Base-by-base conservation (phyloP, 306 rosid genomes). In the Corylus americana region DNA sequence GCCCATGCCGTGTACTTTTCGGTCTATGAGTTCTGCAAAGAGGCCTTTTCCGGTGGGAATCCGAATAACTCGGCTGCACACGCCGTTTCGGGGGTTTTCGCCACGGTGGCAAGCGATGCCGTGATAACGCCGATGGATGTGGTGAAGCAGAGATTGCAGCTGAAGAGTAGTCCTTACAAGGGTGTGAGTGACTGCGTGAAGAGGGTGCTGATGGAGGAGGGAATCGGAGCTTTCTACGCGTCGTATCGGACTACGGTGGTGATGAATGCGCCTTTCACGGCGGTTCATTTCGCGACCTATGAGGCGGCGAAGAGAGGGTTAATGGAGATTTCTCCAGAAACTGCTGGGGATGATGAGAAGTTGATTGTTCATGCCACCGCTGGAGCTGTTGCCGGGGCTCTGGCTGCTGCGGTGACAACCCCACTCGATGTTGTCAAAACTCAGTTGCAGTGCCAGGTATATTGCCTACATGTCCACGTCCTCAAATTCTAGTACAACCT, bases 121-220 rank as follows among this genome's bases (percentile, higher is more conserved):
- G 94, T 93, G 59, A 90, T 93, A n/a, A 93, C 98, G n/a, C 98
- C 98, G 0, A 90, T 91, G 98, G 98, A 93, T 71, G 82, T 93
- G 94, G 98, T 93, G 82, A 93, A 93, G 86, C 98, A 93, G 91
- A 81, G 98, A 71, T 76, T 93, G 85, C 98, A 93, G 79, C 59
- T 93, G 85, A 73, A 87, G 50, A 88, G 85, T 17, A 90, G 97
- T 50, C 92, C 88, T 13, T 93, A 93, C 71, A 90, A 85, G 51
- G 97, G 98, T 1, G 97, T 93, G 14, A 85, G 79, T 83, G 92
- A 93, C 67, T 93, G 98, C 48, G 87, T 90, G 57, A 81, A 29
- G 84, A 90, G 85, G 85, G 98, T 91, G 37, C 51, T 85, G 83
- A 78, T 83, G 44, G 98, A 93, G 80, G 98, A 93, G 13, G 98